Evolutionary conservation across 2,329 filamentous ascomycete species (phyloP).

Genomic region (Capronia epimyces): DNA sequence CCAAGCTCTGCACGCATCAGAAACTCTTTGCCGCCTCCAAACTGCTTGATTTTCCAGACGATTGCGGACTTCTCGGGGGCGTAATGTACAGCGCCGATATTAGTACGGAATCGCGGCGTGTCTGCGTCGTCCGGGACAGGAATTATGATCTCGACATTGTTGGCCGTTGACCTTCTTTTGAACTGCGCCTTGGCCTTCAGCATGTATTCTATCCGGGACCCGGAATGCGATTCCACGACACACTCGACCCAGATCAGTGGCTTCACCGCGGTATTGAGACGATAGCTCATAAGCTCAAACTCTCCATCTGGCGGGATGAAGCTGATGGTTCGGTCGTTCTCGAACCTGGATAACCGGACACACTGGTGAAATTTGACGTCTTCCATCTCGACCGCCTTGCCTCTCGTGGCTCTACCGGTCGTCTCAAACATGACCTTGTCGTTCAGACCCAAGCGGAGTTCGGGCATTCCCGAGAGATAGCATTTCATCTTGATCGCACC

Average conservation of each 20-base stretch:
- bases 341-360: constrained; percentile 88
- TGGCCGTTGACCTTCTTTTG: constrained; percentile 93
- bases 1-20: constrained; percentile 96
- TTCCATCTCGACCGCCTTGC: constrained; percentile 99
- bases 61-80: constrained; percentile 96
- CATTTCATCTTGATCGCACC: constrained; percentile 99
- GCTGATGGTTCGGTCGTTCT: constrained; percentile 97
- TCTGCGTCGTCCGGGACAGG: constrained; percentile 97
- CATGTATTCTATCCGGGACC: constrained; percentile 97
- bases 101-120: constrained; percentile 90
- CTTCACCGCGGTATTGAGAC: constrained; percentile 96
- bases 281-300: constrained; percentile 99
- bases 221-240: constrained; percentile 91
- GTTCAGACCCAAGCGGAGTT: constrained; percentile 87
- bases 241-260: constrained; percentile 98
- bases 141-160: constrained; percentile 97
- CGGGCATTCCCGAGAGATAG: constrained; percentile 96
- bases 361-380: constrained; percentile 99
- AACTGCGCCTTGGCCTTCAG: constrained; percentile 96
- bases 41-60: constrained; percentile 99
- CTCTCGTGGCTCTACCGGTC: constrained; percentile 84
- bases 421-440: constrained; percentile 99
- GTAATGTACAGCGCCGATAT: constrained; percentile 95
- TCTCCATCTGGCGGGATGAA: constrained; percentile 98
- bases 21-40: constrained; percentile 97